Evolutionary conservation across 345 rosid genomes (phyloP), one percentile per base, ranked within the genome.

Genomic region (Dimocarpus longan): DNA sequence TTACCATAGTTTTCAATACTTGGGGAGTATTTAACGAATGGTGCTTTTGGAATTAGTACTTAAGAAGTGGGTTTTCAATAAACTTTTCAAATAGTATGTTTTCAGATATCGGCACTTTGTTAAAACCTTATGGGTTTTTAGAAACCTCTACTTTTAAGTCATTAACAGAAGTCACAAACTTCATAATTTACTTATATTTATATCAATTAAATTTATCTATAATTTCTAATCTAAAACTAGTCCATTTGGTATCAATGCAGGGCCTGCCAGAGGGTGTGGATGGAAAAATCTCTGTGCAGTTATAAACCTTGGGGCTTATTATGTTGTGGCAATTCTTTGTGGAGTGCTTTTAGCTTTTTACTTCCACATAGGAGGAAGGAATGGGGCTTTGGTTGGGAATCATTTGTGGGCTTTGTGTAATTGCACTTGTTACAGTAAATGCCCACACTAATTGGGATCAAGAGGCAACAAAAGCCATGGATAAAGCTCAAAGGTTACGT

Each of bases 381-480:
- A 87, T 72, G 87, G 90, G 92, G 42, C 84, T 89, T 1, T 89
- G 89, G 90, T 71, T 84, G 86, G 90, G 90, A 44, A 86, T 87
- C 73, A 84, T 87, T 66, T 85, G 88, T 67, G 89, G 88, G 24
- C 85, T 85, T 5, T 2, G 69, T 44, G 83, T 83, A 0, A 22
- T 83, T 19, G 89, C 89, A n/a, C 89, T 89, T 64, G 71, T 89
- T 46, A 21, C 63, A 1, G 64, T 87, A 62, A 87, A 78, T 79
- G 81, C 76, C 18, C 64, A 71, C 72, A 83, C 90, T 6, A 57
- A 84, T 19, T 84, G 90, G 89, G 76, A 84, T 42, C 72, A 73
- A 22, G 90, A 87, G 86, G 83, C 84, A 5, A 50, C 57, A 65
- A 79, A 81, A 78, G 89, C 84, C 39, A 63, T 59, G 46, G 57